Evolutionary conservation across 2,329 filamentous ascomycete species (phyloP).

Genomic region (Davidsoniella neocaledoniae): DNA sequence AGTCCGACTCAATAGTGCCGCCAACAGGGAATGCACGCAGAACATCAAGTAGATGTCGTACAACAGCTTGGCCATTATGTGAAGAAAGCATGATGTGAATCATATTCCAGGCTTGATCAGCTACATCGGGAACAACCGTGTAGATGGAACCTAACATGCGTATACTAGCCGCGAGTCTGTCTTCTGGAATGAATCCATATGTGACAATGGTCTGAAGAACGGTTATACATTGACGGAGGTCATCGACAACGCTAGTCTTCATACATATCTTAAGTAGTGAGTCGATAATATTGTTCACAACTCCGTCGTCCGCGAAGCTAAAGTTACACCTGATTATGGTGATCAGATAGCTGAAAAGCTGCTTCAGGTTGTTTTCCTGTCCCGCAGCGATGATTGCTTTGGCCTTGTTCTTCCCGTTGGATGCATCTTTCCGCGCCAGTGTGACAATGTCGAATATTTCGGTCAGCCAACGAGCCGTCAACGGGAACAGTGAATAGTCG

Average conservation of each 20-base stretch:
- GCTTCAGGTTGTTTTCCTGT: slow-evolving; percentile 45
- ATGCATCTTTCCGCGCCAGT: slow-evolving; percentile 31
- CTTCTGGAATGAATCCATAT: slow-evolving; percentile 49
- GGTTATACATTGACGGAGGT: slow-evolving; percentile 49
- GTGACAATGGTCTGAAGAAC: slow-evolving; percentile 56
- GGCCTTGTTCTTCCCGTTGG: slow-evolving; percentile 19
- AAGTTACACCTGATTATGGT: slow-evolving; percentile 64
- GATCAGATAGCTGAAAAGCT: slow-evolving; percentile 46
- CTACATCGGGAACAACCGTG: slow-evolving; percentile 42
- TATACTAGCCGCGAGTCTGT: slow-evolving; percentile 47
- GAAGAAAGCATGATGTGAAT: slow-evolving; percentile 55
- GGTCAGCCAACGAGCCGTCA: slow-evolving; percentile 44
- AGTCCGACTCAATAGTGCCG: slow-evolving; percentile 32
- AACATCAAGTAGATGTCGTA: slow-evolving; percentile 48
- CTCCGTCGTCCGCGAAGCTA: slow-evolving; percentile 45
- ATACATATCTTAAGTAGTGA: slow-evolving; percentile 49
- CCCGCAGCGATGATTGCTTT: slow-evolving; percentile 16
- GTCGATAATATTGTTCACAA: slow-evolving; percentile 44
- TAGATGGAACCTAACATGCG: slow-evolving; percentile 58
- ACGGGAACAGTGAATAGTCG: slow-evolving; percentile 47
- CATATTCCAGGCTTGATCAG: slow-evolving; percentile 52
- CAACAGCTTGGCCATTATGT: slow-evolving; percentile 53
- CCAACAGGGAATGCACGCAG: slow-evolving; percentile 32
- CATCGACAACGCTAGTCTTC: slow-evolving; percentile 45
- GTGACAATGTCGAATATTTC: slow-evolving; percentile 37